A percentile compares a stretch with the other conserved stretches of the same genome.
phyloP scores from a whole-genome alignment of 768 basidiomycete genomes.

The Erythrobasidium yunnanense region DNA sequence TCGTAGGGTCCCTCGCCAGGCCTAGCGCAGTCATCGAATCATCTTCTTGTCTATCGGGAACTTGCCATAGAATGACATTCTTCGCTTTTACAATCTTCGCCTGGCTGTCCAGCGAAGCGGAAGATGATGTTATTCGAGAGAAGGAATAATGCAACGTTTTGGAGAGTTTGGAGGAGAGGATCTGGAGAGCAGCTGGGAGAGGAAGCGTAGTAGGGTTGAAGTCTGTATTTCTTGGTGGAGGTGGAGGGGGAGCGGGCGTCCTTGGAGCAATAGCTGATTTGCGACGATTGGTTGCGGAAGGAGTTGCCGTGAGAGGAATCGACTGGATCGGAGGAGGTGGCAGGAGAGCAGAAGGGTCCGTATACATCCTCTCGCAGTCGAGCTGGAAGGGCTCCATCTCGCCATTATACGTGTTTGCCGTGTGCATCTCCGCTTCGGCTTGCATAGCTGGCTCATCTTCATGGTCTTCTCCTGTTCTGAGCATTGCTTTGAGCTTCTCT shows the following conservation, averaged over 20 bases:
- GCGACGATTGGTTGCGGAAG: background rate
- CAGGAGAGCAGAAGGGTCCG: background rate
- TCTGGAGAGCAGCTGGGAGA: background rate
- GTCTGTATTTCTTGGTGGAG: background rate
- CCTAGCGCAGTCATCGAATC: conserved; percentile 13
- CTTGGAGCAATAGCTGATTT: background rate
- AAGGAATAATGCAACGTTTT: too few relatives aligned
- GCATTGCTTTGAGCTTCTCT: background rate
- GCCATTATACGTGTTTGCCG: background rate
- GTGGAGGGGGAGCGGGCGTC: background rate
- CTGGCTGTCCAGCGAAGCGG: background rate
- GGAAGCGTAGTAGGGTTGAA: background rate
- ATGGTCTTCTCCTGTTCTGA: background rate
- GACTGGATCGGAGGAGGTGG: too few relatives aligned
- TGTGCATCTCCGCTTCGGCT: background rate
- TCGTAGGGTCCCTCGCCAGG: conserved; percentile 23
- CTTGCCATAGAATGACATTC: background rate
- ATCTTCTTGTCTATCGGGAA: conserved; percentile 14
- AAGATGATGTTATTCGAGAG: too few relatives aligned
- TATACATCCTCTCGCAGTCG: background rate
- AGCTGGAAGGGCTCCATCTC: background rate
- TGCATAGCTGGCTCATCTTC: background rate
- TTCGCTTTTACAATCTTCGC: background rate
- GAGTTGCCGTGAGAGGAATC: background rate
- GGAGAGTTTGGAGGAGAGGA: too few relatives aligned